Conservation (phyloP, 305 asterid species). For the Rubia tinctorum region DNA sequence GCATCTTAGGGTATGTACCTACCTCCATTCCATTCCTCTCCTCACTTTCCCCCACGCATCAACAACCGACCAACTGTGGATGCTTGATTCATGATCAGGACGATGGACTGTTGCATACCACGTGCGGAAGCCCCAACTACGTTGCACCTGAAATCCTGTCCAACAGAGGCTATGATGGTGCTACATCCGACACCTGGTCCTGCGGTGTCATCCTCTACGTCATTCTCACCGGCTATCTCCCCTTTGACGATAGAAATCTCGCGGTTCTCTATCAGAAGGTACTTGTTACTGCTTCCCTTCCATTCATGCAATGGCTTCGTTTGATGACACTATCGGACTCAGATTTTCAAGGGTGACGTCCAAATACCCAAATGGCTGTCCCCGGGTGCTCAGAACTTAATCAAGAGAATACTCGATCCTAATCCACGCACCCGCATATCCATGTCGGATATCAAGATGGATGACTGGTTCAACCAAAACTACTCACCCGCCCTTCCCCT, state of each 20-base stretch:
- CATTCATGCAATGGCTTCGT: no score
- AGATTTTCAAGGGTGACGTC: slow-evolving; percentile 85
- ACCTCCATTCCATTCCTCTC: no score
- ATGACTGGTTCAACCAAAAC: slow-evolving; percentile 78
- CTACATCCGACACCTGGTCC: slow-evolving; percentile 92
- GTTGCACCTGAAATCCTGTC: slow-evolving; percentile 96
- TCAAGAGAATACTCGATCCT: slow-evolving; percentile 88
- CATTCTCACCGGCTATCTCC: slow-evolving; percentile 89
- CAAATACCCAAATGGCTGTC: slow-evolving; percentile 91
- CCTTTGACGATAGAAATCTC: slow-evolving; percentile 90
- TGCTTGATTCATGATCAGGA: no score
- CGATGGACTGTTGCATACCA: slow-evolving; percentile 90
- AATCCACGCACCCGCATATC: slow-evolving; percentile 73
- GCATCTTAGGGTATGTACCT: slow-evolving; percentile 66
- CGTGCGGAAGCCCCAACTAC: slow-evolving; percentile 98
- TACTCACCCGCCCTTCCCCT: slow-evolving; percentile 46
- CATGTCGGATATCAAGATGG: slow-evolving; percentile 56
- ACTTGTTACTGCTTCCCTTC: slow-evolving; percentile 9
- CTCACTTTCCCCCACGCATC: no score
- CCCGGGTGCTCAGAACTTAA: slow-evolving; percentile 63
- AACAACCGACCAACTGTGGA: no score
- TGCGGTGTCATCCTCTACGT: slow-evolving; percentile 90
- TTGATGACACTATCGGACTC: slow-evolving; percentile 1
- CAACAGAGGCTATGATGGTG: slow-evolving; percentile 88
- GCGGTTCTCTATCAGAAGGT: slow-evolving; percentile 97